These are phyloP conservation scores for Kwoniella newhampshirensis DNA, from an alignment of 768 basidiomycete species.

Conservation along the genomic window DNA sequence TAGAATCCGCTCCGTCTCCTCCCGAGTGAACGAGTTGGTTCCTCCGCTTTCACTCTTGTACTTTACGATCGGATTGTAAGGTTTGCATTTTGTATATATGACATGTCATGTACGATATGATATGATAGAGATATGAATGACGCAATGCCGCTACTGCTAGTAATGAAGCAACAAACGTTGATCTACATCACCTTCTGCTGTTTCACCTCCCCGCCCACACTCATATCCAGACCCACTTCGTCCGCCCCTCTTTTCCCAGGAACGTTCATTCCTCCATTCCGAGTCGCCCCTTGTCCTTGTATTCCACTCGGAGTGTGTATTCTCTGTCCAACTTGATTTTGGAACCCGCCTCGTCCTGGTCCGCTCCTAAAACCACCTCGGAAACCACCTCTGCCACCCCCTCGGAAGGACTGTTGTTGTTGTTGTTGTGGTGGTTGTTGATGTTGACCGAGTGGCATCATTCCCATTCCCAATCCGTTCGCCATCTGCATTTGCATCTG, in stretches of 20 bases:
- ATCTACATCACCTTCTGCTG: conserved; percentile 14
- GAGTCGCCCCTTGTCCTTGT: no score
- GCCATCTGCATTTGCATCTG: conserved; percentile 1
- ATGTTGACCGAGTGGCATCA: conserved; percentile 5
- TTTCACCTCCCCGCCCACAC: conserved; percentile 1
- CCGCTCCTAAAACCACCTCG: conserved; percentile 10
- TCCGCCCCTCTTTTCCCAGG: conserved; percentile 11
- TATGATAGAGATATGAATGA: neutral
- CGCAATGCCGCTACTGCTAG: neutral
- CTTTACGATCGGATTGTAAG: no score
- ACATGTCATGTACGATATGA: no score
- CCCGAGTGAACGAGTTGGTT: no score
- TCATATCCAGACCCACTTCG: conserved; percentile 1
- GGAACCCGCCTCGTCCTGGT: neutral
- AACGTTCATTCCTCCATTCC: neutral
- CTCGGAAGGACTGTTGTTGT: conserved; percentile 12
- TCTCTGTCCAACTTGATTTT: neutral
- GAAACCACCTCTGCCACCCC: conserved; percentile 9
- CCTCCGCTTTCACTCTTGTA: no score
- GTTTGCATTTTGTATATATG: no score
- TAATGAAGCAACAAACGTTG: neutral
- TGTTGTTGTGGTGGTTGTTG: neutral
- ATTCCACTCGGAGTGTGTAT: neutral
- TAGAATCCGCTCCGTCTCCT: no score
- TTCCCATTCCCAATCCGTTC: conserved; percentile 17